These are phyloP conservation scores for Podospora australis DNA, from an alignment of 495 filamentous ascomycete species.

Conservation along the genomic window DNA sequence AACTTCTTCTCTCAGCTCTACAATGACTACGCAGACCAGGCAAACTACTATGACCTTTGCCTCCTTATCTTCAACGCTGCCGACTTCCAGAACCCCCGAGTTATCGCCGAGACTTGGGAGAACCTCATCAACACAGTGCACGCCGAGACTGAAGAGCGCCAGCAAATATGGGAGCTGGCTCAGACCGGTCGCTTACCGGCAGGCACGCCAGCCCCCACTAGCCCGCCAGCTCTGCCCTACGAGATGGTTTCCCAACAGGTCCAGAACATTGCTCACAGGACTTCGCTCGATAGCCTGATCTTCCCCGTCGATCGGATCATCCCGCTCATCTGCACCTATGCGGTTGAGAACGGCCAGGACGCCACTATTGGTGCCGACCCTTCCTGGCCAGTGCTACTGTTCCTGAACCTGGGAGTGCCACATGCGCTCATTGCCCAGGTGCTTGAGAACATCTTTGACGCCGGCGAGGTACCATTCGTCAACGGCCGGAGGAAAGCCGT, in stretches of 20 bases:
- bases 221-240: slow-evolving; percentile 54
- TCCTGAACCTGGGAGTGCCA: slow-evolving; percentile 68
- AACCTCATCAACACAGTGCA: slow-evolving; percentile 68
- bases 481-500: slow-evolving; percentile 41
- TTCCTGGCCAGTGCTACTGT: slow-evolving; percentile 76
- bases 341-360: slow-evolving; percentile 62
- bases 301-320: slow-evolving; percentile 61
- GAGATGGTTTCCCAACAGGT: slow-evolving; percentile 71
- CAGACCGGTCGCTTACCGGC: slow-evolving; percentile 14
- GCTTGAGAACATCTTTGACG: slow-evolving; percentile 77
- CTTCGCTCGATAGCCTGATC: slow-evolving; percentile 61
- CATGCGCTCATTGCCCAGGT: slow-evolving; percentile 68
- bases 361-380: slow-evolving; percentile 51
- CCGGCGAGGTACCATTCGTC: slow-evolving; percentile 76
- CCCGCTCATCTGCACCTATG: slow-evolving; percentile 71
- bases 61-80: slow-evolving; percentile 83
- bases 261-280: slow-evolving; percentile 68
- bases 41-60: slow-evolving; percentile 84
- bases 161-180: slow-evolving; percentile 30
- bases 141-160: slow-evolving; percentile 48
- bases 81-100: slow-evolving; percentile 75
- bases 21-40: slow-evolving; percentile 83
- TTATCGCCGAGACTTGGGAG: slow-evolving; percentile 79
- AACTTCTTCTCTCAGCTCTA: slow-evolving; percentile 59
- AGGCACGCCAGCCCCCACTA: slow-evolving; percentile 7